Evolutionary conservation across 2,329 filamentous ascomycete species (phyloP), one percentile per base, ranked within the genome.

Genomic region (Dactylella cylindrospora): DNA sequence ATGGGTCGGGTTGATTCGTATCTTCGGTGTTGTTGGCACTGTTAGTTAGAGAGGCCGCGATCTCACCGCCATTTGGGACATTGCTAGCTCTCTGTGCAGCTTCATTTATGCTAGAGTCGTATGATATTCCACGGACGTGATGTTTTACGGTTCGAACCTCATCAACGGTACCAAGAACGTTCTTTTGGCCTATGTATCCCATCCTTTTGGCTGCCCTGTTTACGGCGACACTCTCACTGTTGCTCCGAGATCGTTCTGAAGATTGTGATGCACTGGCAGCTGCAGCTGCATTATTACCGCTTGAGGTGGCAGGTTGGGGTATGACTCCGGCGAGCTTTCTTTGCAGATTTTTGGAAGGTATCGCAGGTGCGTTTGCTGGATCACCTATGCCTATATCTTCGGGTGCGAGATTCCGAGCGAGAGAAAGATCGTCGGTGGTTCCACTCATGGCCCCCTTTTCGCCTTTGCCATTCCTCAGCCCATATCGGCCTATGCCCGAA

Each of bases 1-100:
- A 67, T 6, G 64, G 65, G 4, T 66, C 66, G 15, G 67, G 66
- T n/a, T 52, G 51, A 15, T 43, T 31, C 13, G 23, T 49, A 22
- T 62, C 57, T 17, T 49, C 36, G 6, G 29, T 17, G 9, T 36
- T 35, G 15, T 33, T 49, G 8, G 57, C 44, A n/a, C n/a, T n/a
- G n/a, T n/a, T n/a, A n/a, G n/a, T n/a, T 10, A 33, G n/a, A 10
- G 49, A 62, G 5, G 44, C 28, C 17, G 43, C 13, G 7, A 7
- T 44, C 8, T 62, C 57, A 5, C 36, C 43, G 15, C 23, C 17
- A 22, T 35, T 62, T 2, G 57, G 57, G 7, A 62, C 36, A 45
- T 54, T 62, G 32, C 57, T 62, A n/a, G 43, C 57, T 45, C 57
- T 43, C 38, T 62, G 57, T 8, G 57, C 57, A 10, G 43, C 57